Evolutionary conservation across 257 asterid genomes (phyloP).

Genomic region (Galeopsis tetrahit): DNA sequence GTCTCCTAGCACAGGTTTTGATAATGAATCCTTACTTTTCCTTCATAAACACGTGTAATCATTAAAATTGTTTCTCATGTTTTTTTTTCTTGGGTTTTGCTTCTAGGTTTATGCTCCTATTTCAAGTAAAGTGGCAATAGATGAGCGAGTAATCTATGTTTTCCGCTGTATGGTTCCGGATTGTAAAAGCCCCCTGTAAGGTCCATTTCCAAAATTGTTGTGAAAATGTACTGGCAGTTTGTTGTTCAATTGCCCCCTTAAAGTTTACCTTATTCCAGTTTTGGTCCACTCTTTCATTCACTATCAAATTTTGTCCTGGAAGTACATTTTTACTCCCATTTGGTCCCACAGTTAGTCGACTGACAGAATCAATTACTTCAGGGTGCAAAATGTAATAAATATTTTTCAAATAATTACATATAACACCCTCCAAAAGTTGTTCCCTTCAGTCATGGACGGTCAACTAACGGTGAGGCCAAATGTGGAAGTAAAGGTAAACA

Average conservation of each 20-base stretch:
- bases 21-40: neutral
- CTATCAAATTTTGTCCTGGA: no score
- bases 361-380: no score
- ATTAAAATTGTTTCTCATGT: conserved; percentile 17
- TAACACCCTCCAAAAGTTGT: no score
- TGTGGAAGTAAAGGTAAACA: no score
- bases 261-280: no score
- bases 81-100: neutral
- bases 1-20: conserved; percentile 81
- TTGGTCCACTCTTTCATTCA: no score
- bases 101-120: conserved; percentile 87
- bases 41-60: neutral
- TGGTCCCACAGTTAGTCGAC: no score
- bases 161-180: conserved; percentile 65
- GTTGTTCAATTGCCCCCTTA: conserved; percentile 14
- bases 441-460: no score
- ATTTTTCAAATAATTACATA: no score
- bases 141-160: conserved; percentile 74
- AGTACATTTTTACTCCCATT: no score
- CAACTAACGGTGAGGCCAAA: no score
- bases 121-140: conserved; percentile 44
- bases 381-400: no score
- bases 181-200: conserved; percentile 72
- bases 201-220: conserved; percentile 32
- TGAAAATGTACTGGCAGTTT: neutral